phyloP scores from a whole-genome alignment of 2,329 filamentous ascomycete genomes.

The Fusarium ramigenum region DNA sequence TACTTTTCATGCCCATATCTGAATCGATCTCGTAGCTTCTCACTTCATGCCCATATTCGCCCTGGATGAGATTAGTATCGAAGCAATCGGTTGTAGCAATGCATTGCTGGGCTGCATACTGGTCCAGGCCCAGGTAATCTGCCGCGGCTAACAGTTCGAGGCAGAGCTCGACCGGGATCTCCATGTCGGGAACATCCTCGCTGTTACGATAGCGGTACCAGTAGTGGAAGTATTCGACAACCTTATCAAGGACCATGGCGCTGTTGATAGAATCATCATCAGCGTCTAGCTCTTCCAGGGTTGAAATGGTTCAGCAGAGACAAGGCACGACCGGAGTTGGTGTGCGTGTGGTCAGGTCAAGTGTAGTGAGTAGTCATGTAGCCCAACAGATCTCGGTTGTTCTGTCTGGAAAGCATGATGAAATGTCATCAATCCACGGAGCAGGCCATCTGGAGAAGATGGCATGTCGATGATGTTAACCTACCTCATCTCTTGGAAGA shows the following conservation, averaged over 20 bases:
- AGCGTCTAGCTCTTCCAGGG: conserved; percentile 33
- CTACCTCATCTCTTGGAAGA: conserved; percentile 78
- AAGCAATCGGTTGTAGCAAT: conserved; percentile 30
- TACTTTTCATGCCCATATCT: neutral
- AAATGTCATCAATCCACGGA: conserved; percentile 51
- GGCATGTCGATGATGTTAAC: conserved; percentile 30
- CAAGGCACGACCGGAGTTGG: conserved; percentile 22
- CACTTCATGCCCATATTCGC: conserved; percentile 52
- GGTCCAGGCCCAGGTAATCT: conserved; percentile 77
- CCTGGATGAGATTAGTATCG: conserved; percentile 47
- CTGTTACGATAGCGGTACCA: conserved; percentile 77
- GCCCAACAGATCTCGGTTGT: conserved; percentile 50
- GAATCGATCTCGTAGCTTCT: conserved; percentile 3
- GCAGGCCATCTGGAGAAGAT: conserved; percentile 16
- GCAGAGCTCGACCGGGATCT: conserved; percentile 81
- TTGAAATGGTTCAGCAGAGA: conserved; percentile 13
- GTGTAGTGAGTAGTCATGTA: conserved; percentile 67
- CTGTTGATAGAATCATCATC: conserved; percentile 54
- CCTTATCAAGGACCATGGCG: conserved; percentile 78
- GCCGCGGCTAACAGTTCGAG: conserved; percentile 81
- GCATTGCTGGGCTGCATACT: conserved; percentile 52
- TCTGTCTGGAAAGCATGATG: conserved; percentile 60
- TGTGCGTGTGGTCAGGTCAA: conserved; percentile 64
- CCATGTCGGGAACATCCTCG: conserved; percentile 81
- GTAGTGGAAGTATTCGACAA: conserved; percentile 86